Conservation (phyloP, 768 basidiomycete species). For the Leucocoprinus birnbaumii region DNA sequence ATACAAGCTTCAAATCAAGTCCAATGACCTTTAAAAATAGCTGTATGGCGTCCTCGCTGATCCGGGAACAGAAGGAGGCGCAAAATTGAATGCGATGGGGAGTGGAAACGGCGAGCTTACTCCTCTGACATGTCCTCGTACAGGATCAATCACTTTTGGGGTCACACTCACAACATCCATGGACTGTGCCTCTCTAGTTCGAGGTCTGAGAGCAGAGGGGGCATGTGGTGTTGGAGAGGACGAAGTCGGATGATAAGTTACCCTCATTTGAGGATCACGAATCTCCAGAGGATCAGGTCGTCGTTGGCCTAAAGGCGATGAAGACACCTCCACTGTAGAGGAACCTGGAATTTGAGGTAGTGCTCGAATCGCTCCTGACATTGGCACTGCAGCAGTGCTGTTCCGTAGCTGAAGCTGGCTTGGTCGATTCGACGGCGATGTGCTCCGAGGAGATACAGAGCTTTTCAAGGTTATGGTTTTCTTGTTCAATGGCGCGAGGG, state of each 20-base stretch:
- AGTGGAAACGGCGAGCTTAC: slow-evolving; percentile 3
- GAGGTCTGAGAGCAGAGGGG: neutral
- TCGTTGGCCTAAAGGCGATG: neutral
- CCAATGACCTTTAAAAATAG: slow-evolving; percentile 1
- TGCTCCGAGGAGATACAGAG: neutral
- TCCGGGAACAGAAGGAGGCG: slow-evolving; percentile 7
- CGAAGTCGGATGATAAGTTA: neutral
- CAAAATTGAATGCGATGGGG: slow-evolving; percentile 5
- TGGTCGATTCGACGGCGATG: neutral
- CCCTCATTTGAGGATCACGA: neutral
- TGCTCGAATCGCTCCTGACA: neutral
- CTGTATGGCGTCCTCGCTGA: slow-evolving; percentile 4
- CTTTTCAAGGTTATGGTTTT: too few species aligned
- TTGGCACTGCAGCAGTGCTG: neutral
- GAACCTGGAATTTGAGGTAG: neutral
- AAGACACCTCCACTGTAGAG: neutral
- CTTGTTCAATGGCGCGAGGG: too few species aligned
- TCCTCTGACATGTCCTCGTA: neutral
- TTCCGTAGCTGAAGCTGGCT: neutral
- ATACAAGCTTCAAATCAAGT: too few species aligned
- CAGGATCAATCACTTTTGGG: neutral
- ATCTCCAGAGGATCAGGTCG: neutral
- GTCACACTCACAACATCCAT: neutral
- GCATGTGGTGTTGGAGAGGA: neutral
- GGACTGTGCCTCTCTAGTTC: neutral